Evolutionary conservation across 345 rosid species (phyloP).

Genomic region (Arabidopsis thaliana): TAIR10.1 NC_003076.8:3893501-3894000

Average conservation of each 20-base stretch:
- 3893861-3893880: background rate
- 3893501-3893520: conserved; percentile 35
- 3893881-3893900: background rate
- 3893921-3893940: background rate
- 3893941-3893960: conserved; percentile 32
- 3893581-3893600: conserved; percentile 32
- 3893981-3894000: background rate
- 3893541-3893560: conserved; percentile 32
- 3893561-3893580: conserved; percentile 34
- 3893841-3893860: conserved; percentile 7
- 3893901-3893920: background rate
- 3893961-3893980: conserved; percentile 30
- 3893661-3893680: conserved; percentile 13
- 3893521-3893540: conserved; percentile 24
- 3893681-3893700: conserved; percentile 28
- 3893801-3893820: background rate
- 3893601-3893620: conserved; percentile 43
- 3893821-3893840: background rate
- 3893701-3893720: background rate
- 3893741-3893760: conserved; percentile 23
- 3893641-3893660: conserved; percentile 41
- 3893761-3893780: conserved; percentile 15
- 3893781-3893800: background rate
- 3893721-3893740: background rate
- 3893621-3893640: conserved; percentile 36